Conservation (phyloP, 257 asterid species). For the Nicotiana attenuata region DNA sequence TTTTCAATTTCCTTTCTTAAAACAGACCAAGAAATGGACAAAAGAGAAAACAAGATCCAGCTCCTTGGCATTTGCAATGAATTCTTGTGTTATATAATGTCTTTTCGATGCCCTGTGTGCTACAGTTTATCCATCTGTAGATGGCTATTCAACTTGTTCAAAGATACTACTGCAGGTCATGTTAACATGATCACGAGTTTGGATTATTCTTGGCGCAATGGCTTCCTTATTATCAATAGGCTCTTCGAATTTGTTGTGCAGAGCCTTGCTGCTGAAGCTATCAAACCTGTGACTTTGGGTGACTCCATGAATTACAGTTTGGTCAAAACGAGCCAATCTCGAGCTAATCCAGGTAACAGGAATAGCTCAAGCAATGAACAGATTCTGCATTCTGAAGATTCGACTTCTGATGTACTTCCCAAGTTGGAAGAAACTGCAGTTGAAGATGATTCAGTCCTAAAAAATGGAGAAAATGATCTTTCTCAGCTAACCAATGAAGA, state of each 20-base stretch:
- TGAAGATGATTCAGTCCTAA: not conserved
- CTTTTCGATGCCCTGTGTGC: conserved; percentile 5
- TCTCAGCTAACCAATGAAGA: not conserved
- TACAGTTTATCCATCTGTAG: not conserved
- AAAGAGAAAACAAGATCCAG: not conserved
- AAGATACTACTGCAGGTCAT: not conserved
- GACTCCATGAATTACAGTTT: not conserved
- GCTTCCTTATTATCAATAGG: not conserved
- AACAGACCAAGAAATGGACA: conserved; percentile 5
- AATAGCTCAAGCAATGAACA: not conserved
- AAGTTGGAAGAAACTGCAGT: not conserved
- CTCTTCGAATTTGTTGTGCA: not conserved
- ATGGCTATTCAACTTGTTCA: not conserved
- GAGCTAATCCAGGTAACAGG: not conserved
- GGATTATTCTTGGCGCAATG: not conserved
- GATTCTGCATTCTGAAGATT: not conserved
- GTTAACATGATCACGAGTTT: not conserved
- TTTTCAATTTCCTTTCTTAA: not conserved
- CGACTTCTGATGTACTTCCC: not conserved
- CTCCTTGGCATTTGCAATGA: not conserved
- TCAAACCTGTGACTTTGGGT: conserved; percentile 22
- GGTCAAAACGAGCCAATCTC: not conserved
- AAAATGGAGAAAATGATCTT: not conserved
- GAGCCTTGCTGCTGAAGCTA: conserved; percentile 20
- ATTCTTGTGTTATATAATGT: not conserved